Conservation (phyloP, 2,329 filamentous ascomycete genomes). For the Plenodomus tracheiphilus region DNA sequence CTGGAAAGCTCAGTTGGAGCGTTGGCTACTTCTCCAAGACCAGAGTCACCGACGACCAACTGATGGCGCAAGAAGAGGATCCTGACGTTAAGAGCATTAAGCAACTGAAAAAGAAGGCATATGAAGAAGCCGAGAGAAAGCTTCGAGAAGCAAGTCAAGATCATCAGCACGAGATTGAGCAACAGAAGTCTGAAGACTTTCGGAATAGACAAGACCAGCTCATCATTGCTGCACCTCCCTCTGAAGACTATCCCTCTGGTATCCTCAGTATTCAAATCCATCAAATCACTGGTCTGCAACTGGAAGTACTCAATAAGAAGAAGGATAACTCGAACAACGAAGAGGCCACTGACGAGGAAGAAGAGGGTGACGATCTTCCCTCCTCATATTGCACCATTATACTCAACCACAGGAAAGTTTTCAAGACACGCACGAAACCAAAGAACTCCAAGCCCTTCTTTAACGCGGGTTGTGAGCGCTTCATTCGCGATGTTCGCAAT, state of each 20-base stretch:
- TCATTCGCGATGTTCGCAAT: constrained; percentile 68
- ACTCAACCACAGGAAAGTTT: constrained; percentile 70
- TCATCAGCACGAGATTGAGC: constrained; percentile 65
- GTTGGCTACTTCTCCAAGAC: constrained; percentile 73
- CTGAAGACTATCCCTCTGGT: constrained; percentile 64
- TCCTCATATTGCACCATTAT: constrained; percentile 74
- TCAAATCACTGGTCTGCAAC: constrained; percentile 70
- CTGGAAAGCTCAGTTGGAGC: constrained; percentile 69
- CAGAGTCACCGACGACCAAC: constrained; percentile 63
- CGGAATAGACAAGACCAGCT: constrained; percentile 62
- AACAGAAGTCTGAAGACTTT: constrained; percentile 69
- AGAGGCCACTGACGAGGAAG: constrained; percentile 60
- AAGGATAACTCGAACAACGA: constrained; percentile 52
- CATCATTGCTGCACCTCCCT: constrained; percentile 69
- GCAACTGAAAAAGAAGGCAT: constrained; percentile 62
- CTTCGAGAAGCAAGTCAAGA: constrained; percentile 66
- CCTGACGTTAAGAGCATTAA: constrained; percentile 60
- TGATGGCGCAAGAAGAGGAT: constrained; percentile 64
- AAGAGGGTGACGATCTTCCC: constrained; percentile 65
- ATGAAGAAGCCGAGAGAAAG: constrained; percentile 60
- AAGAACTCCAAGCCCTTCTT: constrained; percentile 79
- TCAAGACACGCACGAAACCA: constrained; percentile 73
- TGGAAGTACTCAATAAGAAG: constrained; percentile 62
- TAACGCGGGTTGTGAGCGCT: constrained; percentile 74
- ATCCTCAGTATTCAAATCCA: constrained; percentile 73